Evolutionary conservation across 495 filamentous ascomycete species (phyloP), one percentile per base, ranked within the genome.

Genomic region (Staphylotrichum tortipilum): DNA sequence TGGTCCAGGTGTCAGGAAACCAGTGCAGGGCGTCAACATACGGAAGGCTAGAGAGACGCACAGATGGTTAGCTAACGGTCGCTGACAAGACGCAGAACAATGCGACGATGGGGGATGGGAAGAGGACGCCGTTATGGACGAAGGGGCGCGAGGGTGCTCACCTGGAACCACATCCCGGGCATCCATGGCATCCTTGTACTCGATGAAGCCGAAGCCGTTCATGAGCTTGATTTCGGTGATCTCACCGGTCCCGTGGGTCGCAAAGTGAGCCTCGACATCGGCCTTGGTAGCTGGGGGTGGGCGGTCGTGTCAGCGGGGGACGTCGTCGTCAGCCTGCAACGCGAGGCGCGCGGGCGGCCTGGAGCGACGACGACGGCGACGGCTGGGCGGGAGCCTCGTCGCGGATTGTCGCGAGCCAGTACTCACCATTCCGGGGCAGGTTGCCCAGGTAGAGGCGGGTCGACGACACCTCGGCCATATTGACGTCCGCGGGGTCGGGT

Each of bases 151-250:
- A n/a, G n/a, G 45, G 24, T 41, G 41, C 82, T 70, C 78, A 98
- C 92, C 89, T 65, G 92, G 92, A 52, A 98, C 92, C 36, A 97
- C 88, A 70, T 97, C 92, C 56, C 89, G 84, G 51, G 92, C 94
- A 76, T 97, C 92, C 79, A 94, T 84, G 33, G 88, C 79, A 76
- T 95, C 92, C 66, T 96, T 91, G 69, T 97, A 98, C 67, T 98
- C 94, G 64, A 98, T 94, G 71, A 98, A 98, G 67, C 92, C 92
- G 64, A 98, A 98, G 55, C 92, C 92, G 66, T 94, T 95, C 94
- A 97, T 98, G 55, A 98, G 82, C 76, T 98, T 98, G 76, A 98
- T 89, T 73, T 98, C 92, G 49, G 84, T 91, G 59, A 98, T 96
- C 67, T 94, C 90, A 55, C 92, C 92, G 57, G 89, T 88, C 53